Evolutionary conservation across 495 filamentous ascomycete genomes (phyloP).

Genomic region (Letharia lupina): DNA sequence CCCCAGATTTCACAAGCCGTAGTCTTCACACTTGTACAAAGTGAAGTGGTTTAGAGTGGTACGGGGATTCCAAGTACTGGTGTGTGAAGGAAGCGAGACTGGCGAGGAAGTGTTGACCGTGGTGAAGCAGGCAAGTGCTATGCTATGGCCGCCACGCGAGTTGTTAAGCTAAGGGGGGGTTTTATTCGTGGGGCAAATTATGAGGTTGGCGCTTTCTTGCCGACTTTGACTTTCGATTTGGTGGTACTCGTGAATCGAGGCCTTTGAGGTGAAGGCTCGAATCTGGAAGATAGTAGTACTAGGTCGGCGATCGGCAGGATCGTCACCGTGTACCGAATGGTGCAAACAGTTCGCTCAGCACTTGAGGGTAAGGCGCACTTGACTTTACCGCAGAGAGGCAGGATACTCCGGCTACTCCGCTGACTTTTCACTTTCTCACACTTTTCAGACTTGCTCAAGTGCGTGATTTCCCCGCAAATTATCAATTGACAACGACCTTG

Average conservation of each 20-base stretch:
- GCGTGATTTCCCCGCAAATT: slow-evolving; percentile 14
- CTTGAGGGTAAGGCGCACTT: slow-evolving; percentile 20
- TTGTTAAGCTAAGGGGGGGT: slow-evolving; percentile 18
- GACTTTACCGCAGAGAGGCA: slow-evolving; percentile 4
- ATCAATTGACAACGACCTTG: neutral
- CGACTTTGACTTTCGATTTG: slow-evolving; percentile 13
- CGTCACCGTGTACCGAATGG: slow-evolving; percentile 18
- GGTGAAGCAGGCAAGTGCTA: slow-evolving; percentile 14
- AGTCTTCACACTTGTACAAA: slow-evolving; percentile 8
- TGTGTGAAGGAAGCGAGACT: slow-evolving; percentile 5
- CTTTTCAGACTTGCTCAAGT: neutral
- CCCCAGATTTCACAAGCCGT: slow-evolving; percentile 15
- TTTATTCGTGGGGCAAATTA: slow-evolving; percentile 25
- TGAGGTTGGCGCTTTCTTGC: slow-evolving; percentile 11
- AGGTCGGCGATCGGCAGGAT: slow-evolving; percentile 25
- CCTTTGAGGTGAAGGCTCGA: slow-evolving; percentile 5
- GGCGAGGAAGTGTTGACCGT: slow-evolving; percentile 4
- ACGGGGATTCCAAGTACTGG: slow-evolving; percentile 1
- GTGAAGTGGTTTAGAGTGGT: slow-evolving; percentile 10
- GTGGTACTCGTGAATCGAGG: neutral
- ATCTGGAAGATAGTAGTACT: slow-evolving; percentile 9
- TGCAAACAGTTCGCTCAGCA: slow-evolving; percentile 4
- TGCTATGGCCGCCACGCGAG: slow-evolving; percentile 22
- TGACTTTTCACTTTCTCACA: slow-evolving; percentile 1
- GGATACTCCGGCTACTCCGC: slow-evolving; percentile 15